Evolutionary conservation across 805 yeast species (phyloP).

Genomic region (Wickerhamomyces chaumierensis): DNA sequence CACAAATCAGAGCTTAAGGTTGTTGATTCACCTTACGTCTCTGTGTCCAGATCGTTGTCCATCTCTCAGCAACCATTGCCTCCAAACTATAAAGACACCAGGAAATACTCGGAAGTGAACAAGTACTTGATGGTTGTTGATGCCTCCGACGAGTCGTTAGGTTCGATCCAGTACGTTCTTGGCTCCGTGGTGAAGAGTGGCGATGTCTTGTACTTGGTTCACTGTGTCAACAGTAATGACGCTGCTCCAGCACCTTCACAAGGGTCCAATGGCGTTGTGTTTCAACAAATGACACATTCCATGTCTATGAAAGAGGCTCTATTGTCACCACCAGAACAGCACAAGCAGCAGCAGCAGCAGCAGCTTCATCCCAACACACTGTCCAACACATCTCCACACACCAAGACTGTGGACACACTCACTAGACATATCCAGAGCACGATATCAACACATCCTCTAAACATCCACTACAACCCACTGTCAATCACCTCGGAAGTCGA

Average conservation of each 20-base stretch:
- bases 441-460: neutral
- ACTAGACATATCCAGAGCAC: neutral
- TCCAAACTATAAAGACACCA: conserved; percentile 41
- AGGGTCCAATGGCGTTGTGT: no score
- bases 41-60: neutral
- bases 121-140: conserved; percentile 74
- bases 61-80: conserved; percentile 38
- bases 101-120: conserved; percentile 23
- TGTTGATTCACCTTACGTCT: neutral
- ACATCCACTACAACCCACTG: no score
- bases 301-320: conserved; percentile 21
- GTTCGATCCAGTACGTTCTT: conserved; percentile 80
- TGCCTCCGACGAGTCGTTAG: conserved; percentile 68
- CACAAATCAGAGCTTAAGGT: conserved; percentile 19
- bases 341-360: no score
- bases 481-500: no score
- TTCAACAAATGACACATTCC: no score
- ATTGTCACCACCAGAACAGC: neutral
- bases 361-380: no score
- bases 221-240: conserved; percentile 32
- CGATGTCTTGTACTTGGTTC: conserved; percentile 57
- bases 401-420: neutral
- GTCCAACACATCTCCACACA: no score
- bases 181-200: conserved; percentile 81
- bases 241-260: conserved; percentile 3